Conservation (phyloP, 2,329 filamentous ascomycete genomes). For the Colletotrichum sublineola region DNA sequence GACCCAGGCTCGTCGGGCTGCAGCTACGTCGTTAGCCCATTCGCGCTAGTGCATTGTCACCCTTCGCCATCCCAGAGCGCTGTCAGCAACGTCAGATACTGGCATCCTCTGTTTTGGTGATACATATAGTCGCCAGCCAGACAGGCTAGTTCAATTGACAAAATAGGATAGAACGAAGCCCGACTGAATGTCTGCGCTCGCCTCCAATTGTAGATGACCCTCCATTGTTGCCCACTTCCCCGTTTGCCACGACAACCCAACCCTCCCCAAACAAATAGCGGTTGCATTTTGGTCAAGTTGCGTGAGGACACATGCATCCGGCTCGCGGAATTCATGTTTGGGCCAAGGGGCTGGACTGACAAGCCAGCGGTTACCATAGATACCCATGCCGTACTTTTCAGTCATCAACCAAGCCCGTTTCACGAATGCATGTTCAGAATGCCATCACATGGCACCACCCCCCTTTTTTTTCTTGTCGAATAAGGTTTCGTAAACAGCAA, state of each 20-base stretch:
- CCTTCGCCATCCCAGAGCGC: constrained; percentile 9
- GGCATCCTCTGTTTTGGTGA: constrained; percentile 22
- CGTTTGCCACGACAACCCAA: neutral
- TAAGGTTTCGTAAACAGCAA: too few relatives aligned
- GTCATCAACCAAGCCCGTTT: neutral
- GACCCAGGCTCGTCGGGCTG: constrained; percentile 32
- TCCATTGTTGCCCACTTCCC: constrained; percentile 13
- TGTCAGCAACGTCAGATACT: neutral
- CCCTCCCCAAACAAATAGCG: neutral
- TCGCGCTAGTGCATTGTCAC: constrained; percentile 19
- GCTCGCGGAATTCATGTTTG: neutral
- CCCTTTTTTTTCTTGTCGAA: too few relatives aligned
- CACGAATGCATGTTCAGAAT: neutral
- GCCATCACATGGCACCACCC: neutral
- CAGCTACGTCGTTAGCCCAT: constrained; percentile 16
- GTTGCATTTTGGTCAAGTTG: neutral
- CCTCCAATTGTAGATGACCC: neutral
- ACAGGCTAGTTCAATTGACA: neutral
- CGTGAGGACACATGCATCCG: neutral
- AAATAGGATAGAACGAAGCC: neutral
- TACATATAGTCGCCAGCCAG: constrained; percentile 1
- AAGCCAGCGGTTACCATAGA: constrained; percentile 18
- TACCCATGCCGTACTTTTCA: neutral
- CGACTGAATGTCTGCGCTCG: neutral
- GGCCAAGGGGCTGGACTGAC: neutral